Percentiles rank a stretch among this genome's conserved stretches.
These are phyloP conservation scores for Lactuca saligna DNA, from an alignment of 129 eudicot species.

Conservation along the genomic window DNA sequence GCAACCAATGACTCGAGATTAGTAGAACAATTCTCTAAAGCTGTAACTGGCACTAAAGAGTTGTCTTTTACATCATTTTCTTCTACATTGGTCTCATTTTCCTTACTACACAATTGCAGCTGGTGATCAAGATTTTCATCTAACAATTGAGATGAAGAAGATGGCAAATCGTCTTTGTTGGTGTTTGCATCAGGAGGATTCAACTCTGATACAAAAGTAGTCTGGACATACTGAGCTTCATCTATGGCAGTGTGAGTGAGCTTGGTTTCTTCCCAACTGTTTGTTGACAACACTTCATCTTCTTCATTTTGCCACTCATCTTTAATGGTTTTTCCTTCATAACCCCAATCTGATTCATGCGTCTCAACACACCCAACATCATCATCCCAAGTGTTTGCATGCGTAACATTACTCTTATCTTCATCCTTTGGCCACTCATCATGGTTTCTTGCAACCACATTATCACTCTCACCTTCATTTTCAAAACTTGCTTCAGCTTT, in stretches of 20 bases:
- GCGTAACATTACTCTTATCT: not conserved
- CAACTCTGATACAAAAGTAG: not conserved
- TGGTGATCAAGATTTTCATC: constrained; percentile 9
- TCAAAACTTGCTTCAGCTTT: constrained; percentile 27
- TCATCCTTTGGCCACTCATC: not conserved
- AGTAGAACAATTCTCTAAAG: constrained; percentile 11
- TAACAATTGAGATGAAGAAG: constrained; percentile 13
- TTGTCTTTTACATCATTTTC: constrained; percentile 18
- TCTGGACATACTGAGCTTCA: constrained; percentile 18
- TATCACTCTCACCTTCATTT: constrained; percentile 9
- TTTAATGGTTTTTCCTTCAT: constrained; percentile 1
- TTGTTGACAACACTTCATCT: not conserved
- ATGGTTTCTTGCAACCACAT: not conserved
- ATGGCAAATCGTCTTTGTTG: constrained; percentile 3
- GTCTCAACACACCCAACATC: not conserved
- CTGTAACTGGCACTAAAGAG: not conserved
- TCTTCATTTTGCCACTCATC: not conserved
- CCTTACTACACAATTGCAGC: constrained; percentile 4
- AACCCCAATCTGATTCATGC: constrained; percentile 7
- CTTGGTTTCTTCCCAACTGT: constrained; percentile 13
- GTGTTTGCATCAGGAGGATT: not conserved
- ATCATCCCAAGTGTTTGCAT: constrained; percentile 7
- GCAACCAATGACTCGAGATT: constrained; percentile 32
- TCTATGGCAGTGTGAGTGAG: constrained; percentile 3
- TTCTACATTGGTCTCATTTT: constrained; percentile 13